Evolutionary conservation across 768 basidiomycete species (phyloP).

Genomic region (Trametes sanguinea): DNA sequence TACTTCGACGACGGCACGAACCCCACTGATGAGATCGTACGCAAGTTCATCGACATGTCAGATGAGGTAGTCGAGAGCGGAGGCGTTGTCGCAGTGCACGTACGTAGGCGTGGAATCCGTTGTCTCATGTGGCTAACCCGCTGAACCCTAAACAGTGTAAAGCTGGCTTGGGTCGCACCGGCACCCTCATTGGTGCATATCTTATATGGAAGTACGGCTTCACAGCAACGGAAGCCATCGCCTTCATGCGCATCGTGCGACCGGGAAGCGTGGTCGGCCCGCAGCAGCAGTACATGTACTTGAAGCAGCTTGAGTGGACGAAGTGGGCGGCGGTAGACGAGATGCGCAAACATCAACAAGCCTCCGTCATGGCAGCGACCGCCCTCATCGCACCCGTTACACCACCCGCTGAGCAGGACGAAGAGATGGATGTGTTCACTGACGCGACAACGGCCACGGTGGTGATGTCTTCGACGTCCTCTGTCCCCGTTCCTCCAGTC

Average conservation of each 20-base stretch:
- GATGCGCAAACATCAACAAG: constrained; percentile 52
- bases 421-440: constrained; percentile 47
- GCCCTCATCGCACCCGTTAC: constrained; percentile 72
- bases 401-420: constrained; percentile 77
- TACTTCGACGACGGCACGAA: constrained; percentile 99
- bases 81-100: constrained; percentile 87
- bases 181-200: constrained; percentile 96
- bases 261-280: constrained; percentile 93
- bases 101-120: constrained; percentile 41
- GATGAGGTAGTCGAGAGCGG: constrained; percentile 77
- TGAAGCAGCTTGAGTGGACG: constrained; percentile 91
- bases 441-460: constrained; percentile 37
- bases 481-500: constrained; percentile 60
- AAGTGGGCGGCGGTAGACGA: constrained; percentile 93
- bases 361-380: constrained; percentile 39
- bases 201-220: constrained; percentile 99
- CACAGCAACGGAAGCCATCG: constrained; percentile 93
- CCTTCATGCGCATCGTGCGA: constrained; percentile 96
- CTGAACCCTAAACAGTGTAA: constrained; percentile 64
- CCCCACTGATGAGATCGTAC: constrained; percentile 92
- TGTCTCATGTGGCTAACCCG: constrained; percentile 14
- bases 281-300: constrained; percentile 93
- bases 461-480: constrained; percentile 24
- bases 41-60: constrained; percentile 84
- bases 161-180: constrained; percentile 95